A percentile compares a stretch with the other conserved stretches of the same genome.
Conservation (phyloP, 805 yeast species). For the Yarrowia deformans region DNA sequence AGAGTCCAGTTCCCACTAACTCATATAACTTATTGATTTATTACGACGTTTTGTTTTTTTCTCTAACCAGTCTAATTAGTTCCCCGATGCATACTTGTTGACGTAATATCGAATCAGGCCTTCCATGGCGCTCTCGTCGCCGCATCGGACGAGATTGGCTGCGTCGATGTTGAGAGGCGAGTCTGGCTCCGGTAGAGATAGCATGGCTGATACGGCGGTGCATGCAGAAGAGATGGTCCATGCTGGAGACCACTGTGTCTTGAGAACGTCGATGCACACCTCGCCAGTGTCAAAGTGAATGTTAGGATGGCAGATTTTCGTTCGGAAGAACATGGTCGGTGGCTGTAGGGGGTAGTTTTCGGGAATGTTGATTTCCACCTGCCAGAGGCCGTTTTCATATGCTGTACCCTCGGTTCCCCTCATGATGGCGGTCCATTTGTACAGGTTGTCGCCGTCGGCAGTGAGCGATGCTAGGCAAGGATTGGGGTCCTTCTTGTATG, state of each 20-base stretch:
- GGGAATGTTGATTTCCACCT: conserved; percentile 54
- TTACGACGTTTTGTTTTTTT: conserved; percentile 34
- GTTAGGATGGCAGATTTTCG: conserved; percentile 51
- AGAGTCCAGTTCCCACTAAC: conserved; percentile 37
- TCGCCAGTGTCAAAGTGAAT: conserved; percentile 52
- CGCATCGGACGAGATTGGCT: conserved; percentile 50
- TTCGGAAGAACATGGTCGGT: conserved; percentile 56
- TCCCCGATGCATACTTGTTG: conserved; percentile 32
- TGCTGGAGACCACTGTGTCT: conserved; percentile 53
- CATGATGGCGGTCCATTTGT: conserved; percentile 47
- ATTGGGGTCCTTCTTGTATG: conserved; percentile 45
- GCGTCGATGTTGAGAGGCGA: conserved; percentile 54
- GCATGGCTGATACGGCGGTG: conserved; percentile 51
- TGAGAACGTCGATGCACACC: conserved; percentile 52
- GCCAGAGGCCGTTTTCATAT: conserved; percentile 60
- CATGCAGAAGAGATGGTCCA: conserved; percentile 52
- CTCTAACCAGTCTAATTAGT: not conserved
- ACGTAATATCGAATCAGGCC: conserved; percentile 34
- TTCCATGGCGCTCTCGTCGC: conserved; percentile 44
- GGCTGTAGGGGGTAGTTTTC: conserved; percentile 58
- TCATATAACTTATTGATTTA: conserved; percentile 38
- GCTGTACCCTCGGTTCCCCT: conserved; percentile 53
- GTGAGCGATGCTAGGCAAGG: conserved; percentile 47
- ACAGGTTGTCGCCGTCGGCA: conserved; percentile 46
- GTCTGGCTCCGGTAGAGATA: conserved; percentile 52